Conservation (phyloP, 257 asterid species). For the Gardenia jasminoides region DNA sequence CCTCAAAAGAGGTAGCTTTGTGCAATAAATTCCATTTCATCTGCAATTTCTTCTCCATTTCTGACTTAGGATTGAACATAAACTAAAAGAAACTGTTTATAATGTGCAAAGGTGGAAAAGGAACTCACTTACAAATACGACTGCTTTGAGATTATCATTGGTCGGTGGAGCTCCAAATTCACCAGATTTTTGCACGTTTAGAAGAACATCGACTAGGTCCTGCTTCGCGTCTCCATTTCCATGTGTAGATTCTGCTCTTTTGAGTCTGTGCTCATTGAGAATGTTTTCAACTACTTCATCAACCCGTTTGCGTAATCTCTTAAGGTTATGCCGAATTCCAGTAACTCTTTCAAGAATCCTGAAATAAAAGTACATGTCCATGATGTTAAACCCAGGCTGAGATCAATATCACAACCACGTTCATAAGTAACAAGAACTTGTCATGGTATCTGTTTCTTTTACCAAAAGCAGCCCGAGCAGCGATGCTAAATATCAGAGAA, state of each 20-base stretch:
- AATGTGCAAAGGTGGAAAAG: no score
- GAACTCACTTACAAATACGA: background rate
- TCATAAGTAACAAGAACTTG: background rate
- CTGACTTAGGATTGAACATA: no score
- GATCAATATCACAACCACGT: background rate
- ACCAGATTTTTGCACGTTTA: background rate
- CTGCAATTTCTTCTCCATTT: no score
- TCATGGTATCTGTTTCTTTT: slow-evolving; percentile 6
- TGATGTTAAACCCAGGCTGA: background rate
- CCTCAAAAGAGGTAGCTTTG: no score
- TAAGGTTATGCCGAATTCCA: background rate
- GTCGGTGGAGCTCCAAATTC: slow-evolving; percentile 4
- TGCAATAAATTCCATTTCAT: no score
- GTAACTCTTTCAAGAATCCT: slow-evolving; percentile 4
- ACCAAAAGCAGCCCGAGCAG: background rate
- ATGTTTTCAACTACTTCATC: background rate
- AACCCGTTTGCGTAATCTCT: background rate
- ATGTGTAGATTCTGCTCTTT: background rate
- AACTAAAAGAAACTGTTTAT: no score
- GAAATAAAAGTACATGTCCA: background rate
- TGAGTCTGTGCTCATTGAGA: background rate
- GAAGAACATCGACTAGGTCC: background rate
- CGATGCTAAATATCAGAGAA: background rate
- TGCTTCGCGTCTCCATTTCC: background rate
- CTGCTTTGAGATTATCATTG: background rate